Percentiles rank a stretch among this genome's conserved stretches.
These are phyloP conservation scores for Aphanomyces cochlioides DNA, from an alignment of 352 stramenopile species.

Conservation along the genomic window DNA sequence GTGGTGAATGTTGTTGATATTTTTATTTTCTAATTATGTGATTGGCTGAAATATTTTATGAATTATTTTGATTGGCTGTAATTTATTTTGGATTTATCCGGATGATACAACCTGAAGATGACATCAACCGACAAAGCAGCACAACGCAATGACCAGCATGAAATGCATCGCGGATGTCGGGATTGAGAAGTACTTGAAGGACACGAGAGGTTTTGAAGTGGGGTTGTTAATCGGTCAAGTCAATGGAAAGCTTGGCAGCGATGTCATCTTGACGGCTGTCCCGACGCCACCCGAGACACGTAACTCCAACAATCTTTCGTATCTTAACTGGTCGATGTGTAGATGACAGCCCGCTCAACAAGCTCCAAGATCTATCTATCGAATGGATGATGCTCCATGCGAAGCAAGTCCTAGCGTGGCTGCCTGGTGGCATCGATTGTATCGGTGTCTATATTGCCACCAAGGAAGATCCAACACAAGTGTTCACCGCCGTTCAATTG, in stretches of 20 bases:
- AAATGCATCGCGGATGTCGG: slow-evolving; percentile 2
- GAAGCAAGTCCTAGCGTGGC: slow-evolving; percentile 9
- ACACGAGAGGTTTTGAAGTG: not conserved
- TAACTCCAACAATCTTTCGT: not conserved
- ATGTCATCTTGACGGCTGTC: slow-evolving; percentile 12
- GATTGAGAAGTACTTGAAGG: not conserved
- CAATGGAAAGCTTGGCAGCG: not conserved
- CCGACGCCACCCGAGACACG: slow-evolving; percentile 19
- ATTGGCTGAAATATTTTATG: too few species aligned
- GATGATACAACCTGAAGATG: too few species aligned
- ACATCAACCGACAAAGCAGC: too few species aligned
- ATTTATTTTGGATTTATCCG: too few species aligned
- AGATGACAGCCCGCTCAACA: not conserved
- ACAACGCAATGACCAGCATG: too few species aligned
- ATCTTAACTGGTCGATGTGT: not conserved
- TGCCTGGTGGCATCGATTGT: slow-evolving; percentile 26
- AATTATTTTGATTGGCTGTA: too few species aligned
- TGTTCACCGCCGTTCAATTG: not conserved
- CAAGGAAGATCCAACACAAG: not conserved
- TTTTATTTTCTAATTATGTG: too few species aligned
- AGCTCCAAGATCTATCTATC: slow-evolving; percentile 15
- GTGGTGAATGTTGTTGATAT: too few species aligned
- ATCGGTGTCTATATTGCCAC: slow-evolving; percentile 22
- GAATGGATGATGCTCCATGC: slow-evolving; percentile 27
- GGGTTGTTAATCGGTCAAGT: slow-evolving; percentile 17